Conservation (phyloP, 2,329 filamentous ascomycete genomes). For the Phoma sp. region DNA sequence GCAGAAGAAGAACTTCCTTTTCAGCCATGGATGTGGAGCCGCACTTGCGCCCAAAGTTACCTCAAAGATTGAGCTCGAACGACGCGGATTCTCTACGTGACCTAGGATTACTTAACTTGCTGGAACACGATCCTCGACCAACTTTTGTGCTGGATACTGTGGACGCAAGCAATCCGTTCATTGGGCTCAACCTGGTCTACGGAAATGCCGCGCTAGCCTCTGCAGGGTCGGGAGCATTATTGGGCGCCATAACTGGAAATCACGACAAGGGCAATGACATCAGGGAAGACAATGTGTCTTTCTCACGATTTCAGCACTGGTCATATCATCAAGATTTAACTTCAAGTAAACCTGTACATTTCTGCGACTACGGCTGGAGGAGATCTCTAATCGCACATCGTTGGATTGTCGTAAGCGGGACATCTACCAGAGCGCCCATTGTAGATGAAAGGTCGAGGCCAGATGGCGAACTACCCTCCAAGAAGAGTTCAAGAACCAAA, state of each 20-base stretch:
- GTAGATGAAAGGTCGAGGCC: not conserved
- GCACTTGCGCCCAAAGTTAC: not conserved
- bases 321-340: not conserved
- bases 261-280: not conserved
- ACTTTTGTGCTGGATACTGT: slow-evolving; percentile 26
- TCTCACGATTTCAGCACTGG: slow-evolving; percentile 30
- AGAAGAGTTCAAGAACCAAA: slow-evolving; percentile 9
- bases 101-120: slow-evolving; percentile 30
- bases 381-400: slow-evolving; percentile 23
- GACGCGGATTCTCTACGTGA: slow-evolving; percentile 13
- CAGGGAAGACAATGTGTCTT: not conserved
- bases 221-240: slow-evolving; percentile 15
- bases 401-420: slow-evolving; percentile 34
- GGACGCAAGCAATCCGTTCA: not conserved
- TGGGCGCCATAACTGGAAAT: slow-evolving; percentile 16
- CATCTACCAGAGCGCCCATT: not conserved
- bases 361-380: slow-evolving; percentile 21
- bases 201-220: slow-evolving; percentile 31
- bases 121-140: slow-evolving; percentile 31
- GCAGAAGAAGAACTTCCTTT: not conserved
- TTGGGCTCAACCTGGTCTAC: slow-evolving; percentile 18
- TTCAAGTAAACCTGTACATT: slow-evolving; percentile 5
- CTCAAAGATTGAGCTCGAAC: slow-evolving; percentile 2
- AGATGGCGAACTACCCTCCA: not conserved
- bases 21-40: not conserved